phyloP scores from a whole-genome alignment of 768 basidiomycete genomes.

The Crassisporium funariophilum region DNA sequence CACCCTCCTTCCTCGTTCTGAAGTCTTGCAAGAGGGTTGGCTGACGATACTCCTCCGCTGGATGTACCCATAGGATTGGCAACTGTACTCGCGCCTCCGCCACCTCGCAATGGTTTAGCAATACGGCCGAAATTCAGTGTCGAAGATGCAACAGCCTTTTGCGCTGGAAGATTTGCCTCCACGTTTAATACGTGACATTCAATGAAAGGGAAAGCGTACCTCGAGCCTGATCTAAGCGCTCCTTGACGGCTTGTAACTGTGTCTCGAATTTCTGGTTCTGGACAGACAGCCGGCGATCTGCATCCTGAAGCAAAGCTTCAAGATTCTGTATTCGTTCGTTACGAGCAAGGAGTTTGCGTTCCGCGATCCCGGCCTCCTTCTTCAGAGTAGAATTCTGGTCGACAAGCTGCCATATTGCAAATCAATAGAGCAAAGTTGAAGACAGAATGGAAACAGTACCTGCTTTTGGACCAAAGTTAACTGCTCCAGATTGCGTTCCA shows the following conservation, averaged over 20 bases:
- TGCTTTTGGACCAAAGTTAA: constrained; percentile 96
- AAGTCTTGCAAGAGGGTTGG: constrained; percentile 68
- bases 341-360: constrained; percentile 92
- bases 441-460: constrained; percentile 43
- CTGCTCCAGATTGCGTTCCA: constrained; percentile 95
- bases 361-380: constrained; percentile 96
- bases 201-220: constrained; percentile 51
- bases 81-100: constrained; percentile 66
- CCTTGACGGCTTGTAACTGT: constrained; percentile 89
- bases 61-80: constrained; percentile 43
- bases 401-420: constrained; percentile 66
- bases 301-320: constrained; percentile 89
- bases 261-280: constrained; percentile 97
- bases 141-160: constrained; percentile 73
- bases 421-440: constrained; percentile 20
- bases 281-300: constrained; percentile 87
- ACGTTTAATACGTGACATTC: constrained; percentile 3
- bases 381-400: constrained; percentile 97
- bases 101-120: constrained; percentile 94
- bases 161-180: constrained; percentile 47
- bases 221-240: constrained; percentile 89
- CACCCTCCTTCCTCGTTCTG: constrained; percentile 82
- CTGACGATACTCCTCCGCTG: constrained; percentile 46
- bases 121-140: constrained; percentile 90
- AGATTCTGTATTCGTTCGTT: constrained; percentile 98